Conservation (phyloP, 2,329 filamentous ascomycete species). For the Coccinonectria pachysandricola region DNA sequence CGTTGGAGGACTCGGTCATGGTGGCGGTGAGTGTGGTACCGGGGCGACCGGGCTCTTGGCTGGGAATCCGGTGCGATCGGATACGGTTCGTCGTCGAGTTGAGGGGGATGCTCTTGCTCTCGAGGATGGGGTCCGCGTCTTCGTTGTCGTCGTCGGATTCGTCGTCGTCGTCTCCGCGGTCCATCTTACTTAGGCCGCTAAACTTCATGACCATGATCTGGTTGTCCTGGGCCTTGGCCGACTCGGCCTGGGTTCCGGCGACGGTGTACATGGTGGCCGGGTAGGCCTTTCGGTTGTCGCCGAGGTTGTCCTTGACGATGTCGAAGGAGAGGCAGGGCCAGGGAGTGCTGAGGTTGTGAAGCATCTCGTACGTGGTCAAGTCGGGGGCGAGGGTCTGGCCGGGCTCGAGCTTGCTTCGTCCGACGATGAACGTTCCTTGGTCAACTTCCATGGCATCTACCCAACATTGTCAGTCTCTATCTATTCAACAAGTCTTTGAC, state of each 20-base stretch:
- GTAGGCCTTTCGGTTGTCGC: constrained; percentile 84
- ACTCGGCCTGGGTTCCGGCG: constrained; percentile 85
- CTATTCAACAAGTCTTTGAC: not conserved
- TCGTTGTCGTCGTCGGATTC: constrained; percentile 68
- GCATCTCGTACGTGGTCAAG: constrained; percentile 92
- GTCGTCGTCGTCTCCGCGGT: constrained; percentile 56
- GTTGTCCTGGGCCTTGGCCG: constrained; percentile 68
- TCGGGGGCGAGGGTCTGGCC: constrained; percentile 89
- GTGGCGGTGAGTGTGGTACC: constrained; percentile 77
- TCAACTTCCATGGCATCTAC: constrained; percentile 83
- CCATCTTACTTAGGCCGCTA: constrained; percentile 82
- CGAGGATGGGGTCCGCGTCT: constrained; percentile 76
- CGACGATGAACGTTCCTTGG: constrained; percentile 90
- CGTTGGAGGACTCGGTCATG: constrained; percentile 82
- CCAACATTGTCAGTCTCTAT: constrained; percentile 1
- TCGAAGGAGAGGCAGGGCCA: constrained; percentile 98
- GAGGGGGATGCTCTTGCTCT: constrained; percentile 81
- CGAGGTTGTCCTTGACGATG: constrained; percentile 74
- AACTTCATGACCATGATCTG: constrained; percentile 94
- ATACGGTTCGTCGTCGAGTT: constrained; percentile 88
- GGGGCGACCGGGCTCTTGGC: constrained; percentile 58
- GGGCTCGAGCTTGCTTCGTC: constrained; percentile 79
- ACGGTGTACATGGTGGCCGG: constrained; percentile 93
- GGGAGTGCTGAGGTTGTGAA: constrained; percentile 84
- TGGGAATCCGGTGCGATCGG: constrained; percentile 70